Base-by-base conservation (phyloP, 306 rosid genomes). In the Malus domestica region DNA sequence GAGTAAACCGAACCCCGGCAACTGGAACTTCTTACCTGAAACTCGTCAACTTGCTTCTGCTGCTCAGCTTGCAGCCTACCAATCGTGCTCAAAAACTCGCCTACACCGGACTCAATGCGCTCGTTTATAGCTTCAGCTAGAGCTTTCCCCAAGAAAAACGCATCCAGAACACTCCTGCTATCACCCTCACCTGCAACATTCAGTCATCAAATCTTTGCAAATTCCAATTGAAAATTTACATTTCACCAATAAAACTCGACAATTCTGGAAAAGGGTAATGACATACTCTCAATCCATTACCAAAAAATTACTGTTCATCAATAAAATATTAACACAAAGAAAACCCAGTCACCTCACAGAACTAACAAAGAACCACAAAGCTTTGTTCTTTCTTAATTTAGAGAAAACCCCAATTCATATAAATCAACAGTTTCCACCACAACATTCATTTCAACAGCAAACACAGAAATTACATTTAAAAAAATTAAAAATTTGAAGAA, bases 71-170 rank as follows among this genome's bases (percentile, higher is more conserved):
- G 99, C 80, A 90, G 76, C 88, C 91, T 91, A 71, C 99, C 97
- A 80, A 95, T 81, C 35, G 87, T 38, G 71, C 98, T 83, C 72
- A 92, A 85, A 60, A 95, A 8, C 87, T 92, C 99, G 3, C 99
- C 99, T 13, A 95, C 85, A 20, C 89, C 74, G 15, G 99, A 95
- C 83, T 95, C 99, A 27, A 95, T 75, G 16, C 99, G 93, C 83
- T 95, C 98, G 40, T 90, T 92, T 68, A 95, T 51, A 60, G 96
- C 93, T 83, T 95, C 99, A 15, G 96, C 99, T 6, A 95, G 63
- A 81, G 99, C 99, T 77, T 92, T 95, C 57, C 99, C 99, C 84
- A 95, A 80, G 93, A 95, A 95, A 85, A 95, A 95, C 2, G 99
- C 96, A 85, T 95, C 97, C 57, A 92, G 81, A 80, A 95, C 88